Percentiles rank a stretch among this genome's conserved stretches.
Evolutionary conservation across 1,284 basidiomycete species (phyloP).

Genomic region (Heterobasidion irregulare): DNA sequence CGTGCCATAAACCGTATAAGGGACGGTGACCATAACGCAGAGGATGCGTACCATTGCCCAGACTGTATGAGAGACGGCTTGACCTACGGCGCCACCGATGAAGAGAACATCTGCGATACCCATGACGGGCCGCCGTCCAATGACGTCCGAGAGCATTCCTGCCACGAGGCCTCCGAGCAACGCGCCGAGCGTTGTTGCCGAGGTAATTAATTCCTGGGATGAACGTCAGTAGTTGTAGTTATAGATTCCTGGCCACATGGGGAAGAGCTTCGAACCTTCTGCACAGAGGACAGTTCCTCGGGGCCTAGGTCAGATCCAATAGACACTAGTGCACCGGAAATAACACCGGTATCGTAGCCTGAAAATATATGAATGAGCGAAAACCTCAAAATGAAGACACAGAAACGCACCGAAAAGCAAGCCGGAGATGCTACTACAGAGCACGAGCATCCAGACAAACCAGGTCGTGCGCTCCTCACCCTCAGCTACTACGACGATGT

Average conservation of each 20-base stretch:
- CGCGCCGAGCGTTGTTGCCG: slow-evolving; percentile 74
- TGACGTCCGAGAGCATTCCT: slow-evolving; percentile 65
- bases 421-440: slow-evolving; percentile 66
- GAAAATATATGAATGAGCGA: background rate
- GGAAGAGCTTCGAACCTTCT: slow-evolving; percentile 41
- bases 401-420: slow-evolving; percentile 59
- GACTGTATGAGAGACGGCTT: slow-evolving; percentile 60
- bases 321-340: slow-evolving; percentile 69
- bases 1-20: background rate
- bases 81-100: slow-evolving; percentile 64
- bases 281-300: slow-evolving; percentile 43
- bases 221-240: background rate
- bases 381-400: background rate
- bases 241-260: background rate
- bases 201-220: slow-evolving; percentile 69
- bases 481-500: slow-evolving; percentile 10
- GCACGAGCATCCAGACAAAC: slow-evolving; percentile 65
- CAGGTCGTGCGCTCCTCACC: slow-evolving; percentile 55
- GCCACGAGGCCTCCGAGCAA: slow-evolving; percentile 66
- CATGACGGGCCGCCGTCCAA: slow-evolving; percentile 62
- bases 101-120: slow-evolving; percentile 70
- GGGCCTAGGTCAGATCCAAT: slow-evolving; percentile 66
- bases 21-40: background rate
- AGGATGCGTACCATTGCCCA: slow-evolving; percentile 53
- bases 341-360: slow-evolving; percentile 79